phyloP scores from a whole-genome alignment of 768 basidiomycete genomes.

The Macrocybe gigantea region DNA sequence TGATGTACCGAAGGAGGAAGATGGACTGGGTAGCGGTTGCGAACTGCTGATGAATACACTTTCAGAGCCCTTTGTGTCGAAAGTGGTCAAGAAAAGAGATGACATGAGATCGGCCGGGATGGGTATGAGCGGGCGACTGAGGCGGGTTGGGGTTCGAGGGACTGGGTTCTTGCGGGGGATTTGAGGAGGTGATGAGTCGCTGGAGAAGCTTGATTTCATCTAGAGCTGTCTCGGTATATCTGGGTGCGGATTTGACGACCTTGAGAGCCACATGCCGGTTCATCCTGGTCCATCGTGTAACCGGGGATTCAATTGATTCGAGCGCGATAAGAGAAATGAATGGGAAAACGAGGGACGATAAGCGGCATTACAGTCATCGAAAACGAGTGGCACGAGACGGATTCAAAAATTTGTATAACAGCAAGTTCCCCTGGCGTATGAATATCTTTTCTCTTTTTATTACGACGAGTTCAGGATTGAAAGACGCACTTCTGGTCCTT shows the following conservation, averaged over 20 bases:
- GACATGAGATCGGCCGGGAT: slow-evolving; percentile 90
- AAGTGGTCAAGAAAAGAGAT: slow-evolving; percentile 98
- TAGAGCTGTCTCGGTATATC: slow-evolving; percentile 96
- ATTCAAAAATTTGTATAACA: too few species aligned
- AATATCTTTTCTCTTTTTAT: too few species aligned
- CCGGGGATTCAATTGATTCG: slow-evolving; percentile 7
- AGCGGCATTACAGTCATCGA: too few species aligned
- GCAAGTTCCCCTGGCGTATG: too few species aligned
- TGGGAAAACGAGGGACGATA: too few species aligned
- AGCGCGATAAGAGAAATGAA: not conserved
- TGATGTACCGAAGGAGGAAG: slow-evolving; percentile 38
- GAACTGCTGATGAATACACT: slow-evolving; percentile 81
- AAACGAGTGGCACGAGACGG: too few species aligned
- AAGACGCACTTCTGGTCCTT: slow-evolving; percentile 68
- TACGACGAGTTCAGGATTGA: not conserved
- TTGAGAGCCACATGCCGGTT: slow-evolving; percentile 98
- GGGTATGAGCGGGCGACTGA: slow-evolving; percentile 57
- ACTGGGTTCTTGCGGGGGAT: slow-evolving; percentile 45
- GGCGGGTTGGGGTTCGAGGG: slow-evolving; percentile 44
- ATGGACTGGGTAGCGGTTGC: slow-evolving; percentile 87
- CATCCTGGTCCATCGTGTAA: slow-evolving; percentile 47
- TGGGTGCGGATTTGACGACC: slow-evolving; percentile 94
- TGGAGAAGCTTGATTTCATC: slow-evolving; percentile 99
- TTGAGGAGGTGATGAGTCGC: slow-evolving; percentile 82
- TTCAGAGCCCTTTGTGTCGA: slow-evolving; percentile 86